Percentiles rank a stretch among this genome's conserved stretches.
phyloP scores from a whole-genome alignment of 2,329 filamentous ascomycete genomes.

The Penicillium sp. region DNA sequence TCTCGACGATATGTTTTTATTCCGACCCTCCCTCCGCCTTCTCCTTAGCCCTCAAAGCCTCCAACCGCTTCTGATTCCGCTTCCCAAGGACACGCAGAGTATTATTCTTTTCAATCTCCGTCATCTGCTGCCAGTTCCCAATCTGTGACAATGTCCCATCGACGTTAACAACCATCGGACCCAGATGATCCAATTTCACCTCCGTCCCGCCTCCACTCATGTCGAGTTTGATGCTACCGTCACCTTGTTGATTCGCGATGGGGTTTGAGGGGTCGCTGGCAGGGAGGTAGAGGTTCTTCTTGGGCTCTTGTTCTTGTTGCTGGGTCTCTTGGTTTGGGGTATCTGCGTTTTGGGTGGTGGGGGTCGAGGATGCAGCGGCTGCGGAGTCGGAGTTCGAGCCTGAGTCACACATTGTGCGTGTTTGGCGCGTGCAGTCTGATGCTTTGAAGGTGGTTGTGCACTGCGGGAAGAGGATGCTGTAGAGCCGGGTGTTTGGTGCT shows the following conservation, averaged over 20 bases:
- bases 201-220: constrained; percentile 38
- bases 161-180: constrained; percentile 70
- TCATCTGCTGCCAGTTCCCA: constrained; percentile 71
- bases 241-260: constrained; percentile 59
- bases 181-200: constrained; percentile 65
- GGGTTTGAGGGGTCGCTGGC: constrained; percentile 54
- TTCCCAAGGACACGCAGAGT: constrained; percentile 66
- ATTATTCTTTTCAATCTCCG: constrained; percentile 63
- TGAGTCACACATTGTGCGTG: constrained; percentile 25
- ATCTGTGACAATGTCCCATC: constrained; percentile 71
- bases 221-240: constrained; percentile 75
- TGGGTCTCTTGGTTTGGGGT: constrained; percentile 7
- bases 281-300: constrained; percentile 57
- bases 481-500: constrained; percentile 15
- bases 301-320: constrained; percentile 8
- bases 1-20: too few relatives aligned
- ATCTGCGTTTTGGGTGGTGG: background rate
- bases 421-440: constrained; percentile 9
- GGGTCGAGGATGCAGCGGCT: background rate
- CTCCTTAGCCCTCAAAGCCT: constrained; percentile 48
- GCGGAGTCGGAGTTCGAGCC: background rate
- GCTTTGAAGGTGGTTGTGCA: constrained; percentile 18
- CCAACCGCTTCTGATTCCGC: constrained; percentile 64
- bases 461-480: constrained; percentile 30
- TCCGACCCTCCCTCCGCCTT: background rate